Base-by-base conservation (phyloP, 768 basidiomycete species). In the Tulasnella sp. region DNA sequence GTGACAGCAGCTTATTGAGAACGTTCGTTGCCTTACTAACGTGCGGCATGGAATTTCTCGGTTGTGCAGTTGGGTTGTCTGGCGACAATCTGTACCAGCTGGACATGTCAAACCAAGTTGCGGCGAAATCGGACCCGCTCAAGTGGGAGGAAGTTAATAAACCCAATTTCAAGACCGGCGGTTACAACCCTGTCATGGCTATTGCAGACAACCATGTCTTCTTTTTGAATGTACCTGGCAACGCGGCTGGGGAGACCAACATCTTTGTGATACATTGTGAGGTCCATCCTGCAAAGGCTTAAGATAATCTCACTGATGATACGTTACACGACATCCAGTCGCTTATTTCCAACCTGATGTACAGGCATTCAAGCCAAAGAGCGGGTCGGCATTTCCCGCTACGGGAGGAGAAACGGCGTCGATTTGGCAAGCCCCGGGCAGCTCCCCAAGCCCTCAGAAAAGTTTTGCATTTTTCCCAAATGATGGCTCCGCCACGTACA, bases 241-340 rank as follows among this genome's bases (percentile, higher is more conserved):
- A 87, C 8, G 76, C 88, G n/a, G 87, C 91, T 25, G 94, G 94
- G 14, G 88, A 86, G 52, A 91, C 89, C 2, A 85, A 89, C 73
- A 91, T 96, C 76, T 96, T 93, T 79, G 93, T 96, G 36, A 92
- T 96, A 77, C 94, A 96, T 82, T 96, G 93, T 91, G 80, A 79
- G 91, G 85, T 19, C 29, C 8, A n/a, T 22, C 22, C n/a, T n/a
- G 29, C 22, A 11, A 1, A 25, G 11, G 17, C 17, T 2, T 58
- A 31, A 12, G 37, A 54, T 3, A 2, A 25, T 49, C 25, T 17
- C 22, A 34, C 25, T 58, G 22, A 58, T 9, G 25, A n/a, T n/a
- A 45, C 15, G 4, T 14, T 29, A 22, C 11, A 58, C 45, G 73
- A 70, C 11, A 42, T 2, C 49, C 77, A 95, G 93, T 88, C 82